Conservation (phyloP, 73 alveolate genomes). For the Blepharisma japonicum region DNA sequence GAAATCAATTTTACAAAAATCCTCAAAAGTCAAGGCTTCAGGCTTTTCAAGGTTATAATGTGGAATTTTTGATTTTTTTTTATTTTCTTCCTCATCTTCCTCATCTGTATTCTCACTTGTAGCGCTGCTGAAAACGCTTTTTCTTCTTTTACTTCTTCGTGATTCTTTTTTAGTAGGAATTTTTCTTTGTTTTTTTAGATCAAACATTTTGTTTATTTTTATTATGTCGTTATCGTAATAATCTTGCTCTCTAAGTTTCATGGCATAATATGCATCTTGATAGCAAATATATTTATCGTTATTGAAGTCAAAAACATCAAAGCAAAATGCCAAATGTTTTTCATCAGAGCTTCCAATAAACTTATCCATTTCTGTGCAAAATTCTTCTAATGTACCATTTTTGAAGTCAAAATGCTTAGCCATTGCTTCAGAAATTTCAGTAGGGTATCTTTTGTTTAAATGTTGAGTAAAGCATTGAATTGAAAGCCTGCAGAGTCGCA, state of each 20-base stretch:
- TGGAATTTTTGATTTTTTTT: constrained; percentile 3
- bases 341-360: neutral
- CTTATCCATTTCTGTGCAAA: constrained; percentile 21
- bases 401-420: constrained; percentile 26
- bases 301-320: constrained; percentile 19
- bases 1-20: neutral
- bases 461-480: neutral
- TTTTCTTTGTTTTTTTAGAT: neutral
- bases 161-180: neutral
- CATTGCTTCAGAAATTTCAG: constrained; percentile 20
- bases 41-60: neutral
- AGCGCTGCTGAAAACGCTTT: neutral
- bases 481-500: neutral
- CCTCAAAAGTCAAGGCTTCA: constrained; percentile 22
- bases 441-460: neutral
- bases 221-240: neutral
- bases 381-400: constrained; percentile 8
- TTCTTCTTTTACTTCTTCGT: neutral
- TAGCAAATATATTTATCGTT: constrained; percentile 10
- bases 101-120: neutral
- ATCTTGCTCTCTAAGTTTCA: neutral
- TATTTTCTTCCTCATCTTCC: constrained; percentile 8
- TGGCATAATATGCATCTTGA: constrained; percentile 10
- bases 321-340: neutral
- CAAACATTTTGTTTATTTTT: constrained; percentile 14